These are phyloP conservation scores for Oxytropis ochrocephala DNA, from an alignment of 306 rosid species.

Conservation along the genomic window DNA sequence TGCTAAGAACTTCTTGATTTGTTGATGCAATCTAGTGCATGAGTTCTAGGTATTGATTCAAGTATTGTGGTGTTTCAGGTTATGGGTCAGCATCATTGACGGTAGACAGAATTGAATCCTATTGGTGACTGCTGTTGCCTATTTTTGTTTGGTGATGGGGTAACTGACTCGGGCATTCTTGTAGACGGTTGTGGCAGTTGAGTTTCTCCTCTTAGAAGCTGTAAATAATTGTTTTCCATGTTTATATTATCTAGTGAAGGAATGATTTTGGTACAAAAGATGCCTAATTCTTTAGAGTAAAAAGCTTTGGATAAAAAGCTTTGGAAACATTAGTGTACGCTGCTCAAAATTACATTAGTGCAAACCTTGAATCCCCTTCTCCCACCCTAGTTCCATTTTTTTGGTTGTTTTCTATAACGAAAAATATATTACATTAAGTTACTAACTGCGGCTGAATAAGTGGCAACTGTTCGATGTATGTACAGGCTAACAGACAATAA, in stretches of 20 bases:
- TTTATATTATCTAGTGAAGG: constrained; percentile 40
- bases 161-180: constrained; percentile 66
- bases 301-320: constrained; percentile 1
- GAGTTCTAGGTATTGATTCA: constrained; percentile 31
- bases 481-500: not conserved
- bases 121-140: constrained; percentile 32
- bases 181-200: constrained; percentile 90
- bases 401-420: not conserved
- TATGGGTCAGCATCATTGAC: constrained; percentile 21
- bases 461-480: constrained; percentile 18
- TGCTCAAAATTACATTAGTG: not conserved
- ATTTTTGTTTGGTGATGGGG: constrained; percentile 42
- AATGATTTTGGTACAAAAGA: constrained; percentile 39
- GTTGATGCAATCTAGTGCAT: constrained; percentile 12
- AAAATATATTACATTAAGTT: constrained; percentile 9
- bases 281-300: constrained; percentile 17
- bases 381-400: not conserved
- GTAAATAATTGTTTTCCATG: constrained; percentile 51
- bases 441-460: constrained; percentile 12
- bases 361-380: constrained; percentile 7
- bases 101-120: constrained; percentile 26
- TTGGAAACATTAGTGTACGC: constrained; percentile 28
- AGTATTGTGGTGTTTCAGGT: constrained; percentile 52
- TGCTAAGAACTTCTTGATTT: not conserved
- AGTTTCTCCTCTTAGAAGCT: constrained; percentile 96